Conservation (phyloP, 2,329 filamentous ascomycete species). For the Colletotrichum sp. region DNA sequence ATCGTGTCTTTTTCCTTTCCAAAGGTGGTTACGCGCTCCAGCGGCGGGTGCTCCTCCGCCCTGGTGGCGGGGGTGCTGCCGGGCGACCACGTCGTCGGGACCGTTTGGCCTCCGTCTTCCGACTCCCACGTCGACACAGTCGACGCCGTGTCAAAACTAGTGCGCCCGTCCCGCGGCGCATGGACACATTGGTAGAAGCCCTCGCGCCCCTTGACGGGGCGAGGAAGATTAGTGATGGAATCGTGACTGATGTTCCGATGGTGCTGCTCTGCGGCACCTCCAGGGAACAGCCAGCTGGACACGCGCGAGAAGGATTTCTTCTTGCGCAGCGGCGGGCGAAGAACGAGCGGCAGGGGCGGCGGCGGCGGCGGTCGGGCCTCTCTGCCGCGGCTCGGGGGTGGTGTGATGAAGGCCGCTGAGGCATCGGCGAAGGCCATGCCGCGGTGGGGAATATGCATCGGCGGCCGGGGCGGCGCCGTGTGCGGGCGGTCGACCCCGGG, state of each 20-base stretch:
- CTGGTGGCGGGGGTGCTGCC: constrained; percentile 47
- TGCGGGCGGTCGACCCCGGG: constrained; percentile 42
- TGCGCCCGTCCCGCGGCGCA: constrained; percentile 34
- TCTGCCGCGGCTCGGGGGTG: constrained; percentile 27
- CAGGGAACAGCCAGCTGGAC: constrained; percentile 63
- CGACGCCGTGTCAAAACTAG: constrained; percentile 51
- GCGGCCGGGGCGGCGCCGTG: constrained; percentile 38
- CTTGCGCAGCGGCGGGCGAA: constrained; percentile 66
- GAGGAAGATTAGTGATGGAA: constrained; percentile 60
- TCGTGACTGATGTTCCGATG: constrained; percentile 49
- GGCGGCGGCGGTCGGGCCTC: constrained; percentile 52
- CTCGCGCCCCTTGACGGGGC: constrained; percentile 54
- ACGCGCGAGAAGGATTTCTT: constrained; percentile 71
- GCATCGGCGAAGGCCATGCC: constrained; percentile 34
- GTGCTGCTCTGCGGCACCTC: constrained; percentile 32
- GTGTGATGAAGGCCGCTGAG: constrained; percentile 34
- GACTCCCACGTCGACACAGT: constrained; percentile 58
- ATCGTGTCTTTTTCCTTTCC: constrained; percentile 5
- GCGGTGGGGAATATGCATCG: constrained; percentile 35
- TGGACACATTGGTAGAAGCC: constrained; percentile 66
- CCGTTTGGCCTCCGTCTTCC: constrained; percentile 47
- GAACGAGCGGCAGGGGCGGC: constrained; percentile 62
- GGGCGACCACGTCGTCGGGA: constrained; percentile 55
- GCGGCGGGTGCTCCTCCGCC: constrained; percentile 40
- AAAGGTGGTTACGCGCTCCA: constrained; percentile 22